phyloP scores from a whole-genome alignment of 768 basidiomycete genomes.

The Kwoniella mangroviensis region DNA sequence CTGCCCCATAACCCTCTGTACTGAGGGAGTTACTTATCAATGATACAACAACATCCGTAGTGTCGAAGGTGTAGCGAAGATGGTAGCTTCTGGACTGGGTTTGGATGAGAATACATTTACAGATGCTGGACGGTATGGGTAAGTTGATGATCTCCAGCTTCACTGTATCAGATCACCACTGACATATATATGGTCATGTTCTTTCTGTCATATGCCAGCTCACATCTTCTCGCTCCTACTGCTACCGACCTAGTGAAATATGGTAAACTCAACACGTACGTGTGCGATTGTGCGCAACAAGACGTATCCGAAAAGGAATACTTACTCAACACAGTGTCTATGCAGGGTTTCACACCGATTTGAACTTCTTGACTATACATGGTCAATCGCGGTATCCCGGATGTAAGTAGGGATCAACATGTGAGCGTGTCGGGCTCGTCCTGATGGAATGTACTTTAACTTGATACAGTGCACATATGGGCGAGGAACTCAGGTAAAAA shows the following conservation, averaged over 20 bases:
- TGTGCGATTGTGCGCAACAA: not conserved
- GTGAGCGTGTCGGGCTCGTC: not conserved
- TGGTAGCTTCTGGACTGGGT: conserved; percentile 83
- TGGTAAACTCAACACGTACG: conserved; percentile 59
- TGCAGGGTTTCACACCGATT: conserved; percentile 91
- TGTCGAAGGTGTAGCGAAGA: conserved; percentile 83
- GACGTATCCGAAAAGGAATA: not conserved
- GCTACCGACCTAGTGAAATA: conserved; percentile 86
- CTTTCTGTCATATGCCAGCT: conserved; percentile 59
- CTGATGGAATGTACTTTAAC: not conserved
- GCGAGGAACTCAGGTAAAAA: conserved; percentile 90
- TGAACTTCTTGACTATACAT: conserved; percentile 73
- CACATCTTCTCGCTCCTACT: conserved; percentile 90
- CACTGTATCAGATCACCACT: conserved; percentile 9
- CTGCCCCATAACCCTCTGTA: not conserved
- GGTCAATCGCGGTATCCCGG: conserved; percentile 53
- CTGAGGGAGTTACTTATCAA: not conserved
- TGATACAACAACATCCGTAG: conserved; percentile 58
- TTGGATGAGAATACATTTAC: conserved; percentile 72
- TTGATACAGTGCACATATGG: conserved; percentile 75
- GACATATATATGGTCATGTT: not conserved
- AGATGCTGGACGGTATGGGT: conserved; percentile 85
- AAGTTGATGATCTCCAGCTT: conserved; percentile 45
- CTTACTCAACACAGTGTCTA: conserved; percentile 66
- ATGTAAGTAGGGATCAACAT: conserved; percentile 26